Evolutionary conservation across 2,329 filamentous ascomycete genomes (phyloP).

Genomic region (Ambrosiella cleistominuta): DNA sequence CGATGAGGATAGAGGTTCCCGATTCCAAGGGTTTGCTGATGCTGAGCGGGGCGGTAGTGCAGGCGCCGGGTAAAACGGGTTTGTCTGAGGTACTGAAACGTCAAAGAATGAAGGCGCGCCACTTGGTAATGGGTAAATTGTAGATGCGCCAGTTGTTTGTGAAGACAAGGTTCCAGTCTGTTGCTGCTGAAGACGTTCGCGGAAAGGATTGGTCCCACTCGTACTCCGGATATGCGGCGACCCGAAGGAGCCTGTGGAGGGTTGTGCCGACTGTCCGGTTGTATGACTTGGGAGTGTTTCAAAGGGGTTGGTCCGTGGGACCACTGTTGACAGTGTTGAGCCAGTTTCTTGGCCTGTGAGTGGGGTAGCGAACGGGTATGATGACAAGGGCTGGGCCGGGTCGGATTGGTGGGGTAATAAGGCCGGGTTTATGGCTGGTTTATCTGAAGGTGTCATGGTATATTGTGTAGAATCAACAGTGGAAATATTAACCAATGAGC

Average conservation of each 20-base stretch:
- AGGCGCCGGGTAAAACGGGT: not conserved
- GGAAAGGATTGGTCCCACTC: slow-evolving; percentile 7
- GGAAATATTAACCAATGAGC: not conserved
- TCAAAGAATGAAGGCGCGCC: not conserved
- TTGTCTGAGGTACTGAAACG: not conserved
- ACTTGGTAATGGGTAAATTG: not conserved
- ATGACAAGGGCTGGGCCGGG: not conserved
- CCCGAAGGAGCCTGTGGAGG: not conserved
- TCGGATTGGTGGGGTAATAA: not conserved
- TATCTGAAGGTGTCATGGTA: not conserved
- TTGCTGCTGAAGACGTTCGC: slow-evolving; percentile 1
- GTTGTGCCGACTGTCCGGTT: too few relatives aligned
- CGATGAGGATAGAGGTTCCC: not conserved
- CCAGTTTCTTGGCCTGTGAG: not conserved
- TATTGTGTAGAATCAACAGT: not conserved
- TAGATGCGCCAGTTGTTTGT: not conserved
- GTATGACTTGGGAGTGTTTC: not conserved
- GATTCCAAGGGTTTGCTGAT: not conserved
- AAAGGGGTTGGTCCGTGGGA: not conserved
- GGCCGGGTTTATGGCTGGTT: not conserved
- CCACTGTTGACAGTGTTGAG: not conserved
- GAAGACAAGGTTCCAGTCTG: not conserved
- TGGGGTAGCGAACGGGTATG: not conserved
- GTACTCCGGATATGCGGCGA: not conserved
- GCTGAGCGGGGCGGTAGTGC: not conserved